Base-by-base conservation (phyloP, 2,329 filamentous ascomycete species). In the Colletotrichum shisoi region DNA sequence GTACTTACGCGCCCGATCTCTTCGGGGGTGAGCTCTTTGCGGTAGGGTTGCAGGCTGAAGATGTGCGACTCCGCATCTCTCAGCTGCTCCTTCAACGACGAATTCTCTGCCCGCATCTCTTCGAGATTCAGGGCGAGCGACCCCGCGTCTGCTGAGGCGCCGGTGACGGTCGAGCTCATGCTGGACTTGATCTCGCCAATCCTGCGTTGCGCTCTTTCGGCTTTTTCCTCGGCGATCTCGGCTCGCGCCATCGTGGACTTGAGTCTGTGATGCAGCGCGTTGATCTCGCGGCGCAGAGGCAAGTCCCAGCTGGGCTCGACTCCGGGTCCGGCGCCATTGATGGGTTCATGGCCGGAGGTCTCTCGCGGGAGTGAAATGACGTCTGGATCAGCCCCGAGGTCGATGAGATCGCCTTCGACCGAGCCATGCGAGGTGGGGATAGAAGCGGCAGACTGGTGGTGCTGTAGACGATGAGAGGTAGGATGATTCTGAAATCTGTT, bases 41-140 rank as follows among this genome's bases (percentile, higher is more conserved):
- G 74, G 62, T 80, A 81, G 7, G 79, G 78, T 60, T 80, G 78
- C 4, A 81, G 74, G 15, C 75, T 78, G 62, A 81, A 79, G 54
- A 80, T 80, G 60, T 80, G 79, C 7, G 76, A 77, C 51, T 78
- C 74, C 1, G 75, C 74, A 42, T 79, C 77, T 37, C 74, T 73
- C 7, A 79, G 71, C 39, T 75, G 74, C 27, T 75, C 73, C 58
- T 72, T 72, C 8, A 79, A 62, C 0, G 63, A 59, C 5, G 58
- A 62, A 44, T 76, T 78, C 69, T 79, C 74, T 2, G 70, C 63
- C 24, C 69, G 66, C 8, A 77, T 65, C 34, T 68, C 69, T 45
- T 71, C 60, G n/a, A 73, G 53, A 17, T 71, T 70, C 31, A 57
- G 68, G 3, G 66, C 69, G n/a, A 73, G 60, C 1, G 65, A 60